phyloP scores from a whole-genome alignment of 108 stramenopile genomes.

The Aureococcus anophagefferens region DNA sequence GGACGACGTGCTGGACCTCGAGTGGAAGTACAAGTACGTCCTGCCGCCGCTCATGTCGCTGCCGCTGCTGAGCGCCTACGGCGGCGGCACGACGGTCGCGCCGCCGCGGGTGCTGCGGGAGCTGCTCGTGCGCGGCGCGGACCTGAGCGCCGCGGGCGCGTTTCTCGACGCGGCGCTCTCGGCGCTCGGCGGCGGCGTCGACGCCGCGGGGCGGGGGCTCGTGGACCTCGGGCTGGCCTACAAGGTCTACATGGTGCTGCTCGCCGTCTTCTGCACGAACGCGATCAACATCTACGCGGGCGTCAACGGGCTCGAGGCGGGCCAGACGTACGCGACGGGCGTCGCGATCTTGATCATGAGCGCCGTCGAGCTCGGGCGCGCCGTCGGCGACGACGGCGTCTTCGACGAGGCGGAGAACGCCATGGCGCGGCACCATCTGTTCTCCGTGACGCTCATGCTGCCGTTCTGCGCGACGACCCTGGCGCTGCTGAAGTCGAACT shows the following conservation, averaged over 20 bases:
- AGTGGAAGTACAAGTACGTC: conserved; percentile 91
- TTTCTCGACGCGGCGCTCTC: neutral
- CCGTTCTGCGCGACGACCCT: conserved; percentile 62
- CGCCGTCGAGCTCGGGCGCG: conserved; percentile 18
- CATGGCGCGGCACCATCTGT: conserved; percentile 62
- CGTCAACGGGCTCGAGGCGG: conserved; percentile 94
- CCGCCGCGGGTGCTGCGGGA: conserved; percentile 50
- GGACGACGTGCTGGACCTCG: conserved; percentile 92
- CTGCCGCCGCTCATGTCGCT: conserved; percentile 84
- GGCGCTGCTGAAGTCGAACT: conserved; percentile 76
- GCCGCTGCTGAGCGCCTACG: conserved; percentile 85
- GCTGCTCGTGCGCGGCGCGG: neutral
- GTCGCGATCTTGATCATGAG: conserved; percentile 52
- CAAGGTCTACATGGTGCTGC: conserved; percentile 74
- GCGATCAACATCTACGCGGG: conserved; percentile 98
- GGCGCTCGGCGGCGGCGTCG: neutral
- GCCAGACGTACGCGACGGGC: conserved; percentile 82
- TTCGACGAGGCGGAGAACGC: conserved; percentile 17
- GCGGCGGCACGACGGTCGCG: conserved; percentile 80
- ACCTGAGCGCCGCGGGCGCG: neutral
- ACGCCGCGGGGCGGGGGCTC: neutral
- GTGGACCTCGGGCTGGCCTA: neutral
- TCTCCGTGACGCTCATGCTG: conserved; percentile 71
- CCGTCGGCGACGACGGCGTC: no score
- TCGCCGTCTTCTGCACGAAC: conserved; percentile 98